Base-by-base conservation (phyloP, 2,329 filamentous ascomycete genomes). In the Phyllosticta capitalensis region DNA sequence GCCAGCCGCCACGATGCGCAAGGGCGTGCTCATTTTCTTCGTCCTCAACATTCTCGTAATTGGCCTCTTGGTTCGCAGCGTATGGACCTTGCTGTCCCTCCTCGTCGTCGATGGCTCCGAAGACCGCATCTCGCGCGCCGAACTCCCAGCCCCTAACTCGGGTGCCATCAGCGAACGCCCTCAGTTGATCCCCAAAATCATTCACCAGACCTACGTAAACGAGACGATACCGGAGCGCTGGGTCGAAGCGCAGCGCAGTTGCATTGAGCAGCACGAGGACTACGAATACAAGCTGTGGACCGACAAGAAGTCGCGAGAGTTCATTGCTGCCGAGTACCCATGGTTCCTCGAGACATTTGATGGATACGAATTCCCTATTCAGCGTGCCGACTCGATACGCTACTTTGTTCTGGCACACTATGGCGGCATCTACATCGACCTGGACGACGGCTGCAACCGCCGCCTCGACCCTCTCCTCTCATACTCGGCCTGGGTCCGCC, bases 201-300 rank as follows among this genome's bases (percentile, higher is more conserved):
- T 90, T 60, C 87, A 90, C 75, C 87, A 90, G 71, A 89, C 87
- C 9, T 89, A 89, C 72, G 83, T 83, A 67, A 89, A 88, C 69
- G 81, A 85, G 59, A 83, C 79, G 51, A 84, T 90, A 48, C 87
- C 87, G 0, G 76, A 75, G 52, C 80, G 84, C 57, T 90, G 88
- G 88, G 73, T 78, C 61, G 79, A 78, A 9, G 80, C 86, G 30
- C 85, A 88, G 65, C 75, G 83, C 72, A 85, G 79, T 65, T 90
- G 88, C 73, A 75, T 84, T 58, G 80, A 86, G 21, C 70, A 86
- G 55, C 87, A 91, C 68, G 79, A 83, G 1, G 84, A 85, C 65
- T 91, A 86, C 70, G 85, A 90, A 68, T 89, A 89, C 75, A 89
- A 81, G 85, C 80, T 92, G 20, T 94, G 89, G 89, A 90, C 88